Base-by-base conservation (phyloP, 139 green algal genomes). In the Auxenochlorella protothecoides region DNA sequence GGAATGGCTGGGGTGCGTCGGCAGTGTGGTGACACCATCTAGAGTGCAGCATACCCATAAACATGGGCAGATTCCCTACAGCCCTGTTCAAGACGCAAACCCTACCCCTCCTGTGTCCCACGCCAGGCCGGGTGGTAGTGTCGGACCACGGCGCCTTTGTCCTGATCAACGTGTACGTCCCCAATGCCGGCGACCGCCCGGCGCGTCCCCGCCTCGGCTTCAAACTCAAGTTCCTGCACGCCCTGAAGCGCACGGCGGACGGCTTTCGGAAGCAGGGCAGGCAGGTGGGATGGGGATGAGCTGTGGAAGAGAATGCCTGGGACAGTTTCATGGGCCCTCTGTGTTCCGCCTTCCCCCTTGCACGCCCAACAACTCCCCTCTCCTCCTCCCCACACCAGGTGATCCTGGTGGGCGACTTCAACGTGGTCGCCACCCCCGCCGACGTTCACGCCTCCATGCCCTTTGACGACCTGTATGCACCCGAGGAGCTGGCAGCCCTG, bases 131-230 rank as follows among this genome's bases (percentile, higher is more conserved):
- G 77, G 16, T 79, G 3, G 74, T 87, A 2, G 4, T 84, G 6
- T 91, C 83, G 3, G 89, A 93, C 72, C 83, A 88, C 59, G 82
- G 79, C 52, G 44, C 16, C 83, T 93, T 78, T 71, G 86, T 91
- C 68, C 78, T 92, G 13, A 73, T 92, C 66, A 93, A 93, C 68
- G 85, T 91, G 63, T 93, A 96, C 66, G 89, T 86, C 15, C 90
- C 90, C 11, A 96, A 96, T 76, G 86, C 89, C 14, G 90, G 90
- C 0, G 79, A 87, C 55, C 63, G 72, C 2, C 74, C 83, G 8
- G 78, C 64, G 3, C 67, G 84, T 0, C 44, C 78, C 0, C 76
- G 89, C 6, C 73, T 86, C 16, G 54, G 57, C 3, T 85, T 75
- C 66, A 93, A 95, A 77, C 61, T 87, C 27, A 75, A 76, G 3